phyloP scores from a whole-genome alignment of 352 stramenopile species.

The Saprolegnia diclina region DNA sequence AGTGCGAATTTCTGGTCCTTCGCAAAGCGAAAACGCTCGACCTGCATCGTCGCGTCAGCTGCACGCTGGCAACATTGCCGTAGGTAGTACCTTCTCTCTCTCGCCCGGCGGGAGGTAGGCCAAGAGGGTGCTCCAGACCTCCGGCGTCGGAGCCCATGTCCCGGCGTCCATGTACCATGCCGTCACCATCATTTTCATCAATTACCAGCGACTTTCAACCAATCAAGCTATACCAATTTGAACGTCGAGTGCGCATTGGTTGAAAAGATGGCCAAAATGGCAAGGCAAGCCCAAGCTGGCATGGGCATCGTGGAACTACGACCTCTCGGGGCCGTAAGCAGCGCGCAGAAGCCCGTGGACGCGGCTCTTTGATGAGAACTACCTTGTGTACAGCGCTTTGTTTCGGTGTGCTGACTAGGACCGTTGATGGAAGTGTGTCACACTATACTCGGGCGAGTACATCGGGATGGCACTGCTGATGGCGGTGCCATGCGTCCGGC shows the following conservation, averaged over 20 bases:
- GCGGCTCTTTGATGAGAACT: too few relatives aligned
- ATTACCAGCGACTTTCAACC: background rate
- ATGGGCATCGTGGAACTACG: too few relatives aligned
- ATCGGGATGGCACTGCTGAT: too few relatives aligned
- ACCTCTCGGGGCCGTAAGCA: too few relatives aligned
- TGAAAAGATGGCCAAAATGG: background rate
- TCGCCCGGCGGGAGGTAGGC: background rate
- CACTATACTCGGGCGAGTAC: too few relatives aligned
- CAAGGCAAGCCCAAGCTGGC: too few relatives aligned
- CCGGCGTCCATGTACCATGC: constrained; percentile 22
- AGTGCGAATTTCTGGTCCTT: constrained; percentile 68
- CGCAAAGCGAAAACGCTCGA: constrained; percentile 51
- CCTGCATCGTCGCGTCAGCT: constrained; percentile 26
- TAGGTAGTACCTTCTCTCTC: constrained; percentile 4
- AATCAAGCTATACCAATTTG: background rate
- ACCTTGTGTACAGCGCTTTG: too few relatives aligned
- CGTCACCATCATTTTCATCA: background rate
- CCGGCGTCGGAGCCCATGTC: constrained; percentile 8
- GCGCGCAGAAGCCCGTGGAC: too few relatives aligned
- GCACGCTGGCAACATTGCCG: background rate
- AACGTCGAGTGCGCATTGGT: background rate
- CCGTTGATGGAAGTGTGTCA: too few relatives aligned
- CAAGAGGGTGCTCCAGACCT: constrained; percentile 12
- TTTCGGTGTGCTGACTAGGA: too few relatives aligned
- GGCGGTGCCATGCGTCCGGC: too few relatives aligned